phyloP scores from a whole-genome alignment of 2,329 filamentous ascomycete species.

The Neofusicoccum parvum region DNA sequence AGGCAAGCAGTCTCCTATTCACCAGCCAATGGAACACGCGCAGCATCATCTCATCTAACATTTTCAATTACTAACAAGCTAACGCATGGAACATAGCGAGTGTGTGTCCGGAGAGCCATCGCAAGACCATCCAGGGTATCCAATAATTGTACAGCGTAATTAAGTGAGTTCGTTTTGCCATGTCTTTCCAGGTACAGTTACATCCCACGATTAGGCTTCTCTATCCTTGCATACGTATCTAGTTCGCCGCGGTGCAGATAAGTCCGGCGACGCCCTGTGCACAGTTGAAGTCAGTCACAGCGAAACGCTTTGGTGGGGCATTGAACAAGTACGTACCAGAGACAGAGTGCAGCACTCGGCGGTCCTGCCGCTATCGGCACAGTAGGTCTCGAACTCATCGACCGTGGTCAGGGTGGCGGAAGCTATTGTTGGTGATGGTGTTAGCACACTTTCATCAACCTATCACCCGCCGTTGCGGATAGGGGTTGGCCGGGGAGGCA shows the following conservation, averaged over 20 bases:
- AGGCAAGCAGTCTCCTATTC: too few relatives aligned
- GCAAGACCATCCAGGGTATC: not conserved
- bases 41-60: not conserved
- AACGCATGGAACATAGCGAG: not conserved
- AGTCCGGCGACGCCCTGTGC: slow-evolving; percentile 6
- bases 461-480: not conserved
- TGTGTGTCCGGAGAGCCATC: not conserved
- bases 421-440: not conserved
- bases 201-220: not conserved
- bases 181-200: not conserved
- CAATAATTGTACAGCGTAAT: not conserved
- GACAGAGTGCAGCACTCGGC: slow-evolving; percentile 20
- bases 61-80: not conserved
- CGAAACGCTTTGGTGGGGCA: not conserved
- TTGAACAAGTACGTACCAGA: not conserved
- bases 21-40: not conserved
- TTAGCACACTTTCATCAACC: not conserved
- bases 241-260: not conserved
- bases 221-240: not conserved
- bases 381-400: slow-evolving; percentile 7
- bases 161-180: not conserved
- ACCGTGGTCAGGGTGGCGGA: slow-evolving; percentile 1
- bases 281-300: not conserved
- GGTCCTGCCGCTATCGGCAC: slow-evolving; percentile 3
- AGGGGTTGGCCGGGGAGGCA: not conserved